phyloP scores from a whole-genome alignment of 2,329 filamentous ascomycete species.

The Hirsutella thompsonii region DNA sequence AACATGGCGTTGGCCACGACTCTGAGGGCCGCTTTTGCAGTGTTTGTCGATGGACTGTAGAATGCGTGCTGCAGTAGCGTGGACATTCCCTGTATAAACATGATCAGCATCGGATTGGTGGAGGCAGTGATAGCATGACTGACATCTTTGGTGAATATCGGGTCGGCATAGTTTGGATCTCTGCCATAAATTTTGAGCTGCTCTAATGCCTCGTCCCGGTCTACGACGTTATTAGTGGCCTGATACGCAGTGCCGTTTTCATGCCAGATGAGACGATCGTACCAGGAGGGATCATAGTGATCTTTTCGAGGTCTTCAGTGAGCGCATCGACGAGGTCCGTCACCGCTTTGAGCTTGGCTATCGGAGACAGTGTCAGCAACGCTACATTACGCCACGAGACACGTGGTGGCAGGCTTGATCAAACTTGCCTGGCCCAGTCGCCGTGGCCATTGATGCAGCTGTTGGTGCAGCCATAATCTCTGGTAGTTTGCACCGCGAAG shows the following conservation, averaged over 20 bases:
- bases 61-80: constrained; percentile 64
- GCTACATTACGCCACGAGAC: no score
- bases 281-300: constrained; percentile 47
- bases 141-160: constrained; percentile 75
- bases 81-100: constrained; percentile 50
- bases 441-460: constrained; percentile 13
- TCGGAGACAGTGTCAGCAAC: background rate
- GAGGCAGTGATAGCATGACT: constrained; percentile 8
- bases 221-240: no score
- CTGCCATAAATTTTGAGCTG: constrained; percentile 58
- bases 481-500: no score
- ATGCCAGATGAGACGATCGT: constrained; percentile 13
- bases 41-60: constrained; percentile 45
- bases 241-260: no score
- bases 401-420: no score
- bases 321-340: constrained; percentile 50
- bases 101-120: background rate
- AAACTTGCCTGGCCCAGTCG: constrained; percentile 28
- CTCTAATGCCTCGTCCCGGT: constrained; percentile 47
- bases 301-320: constrained; percentile 45
- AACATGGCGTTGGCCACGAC: constrained; percentile 69
- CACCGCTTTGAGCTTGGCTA: constrained; percentile 58
- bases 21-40: constrained; percentile 64
- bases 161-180: constrained; percentile 56
- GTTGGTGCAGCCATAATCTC: no score